phyloP scores from a whole-genome alignment of 805 yeast species.

The Suhomyces faveliae region DNA sequence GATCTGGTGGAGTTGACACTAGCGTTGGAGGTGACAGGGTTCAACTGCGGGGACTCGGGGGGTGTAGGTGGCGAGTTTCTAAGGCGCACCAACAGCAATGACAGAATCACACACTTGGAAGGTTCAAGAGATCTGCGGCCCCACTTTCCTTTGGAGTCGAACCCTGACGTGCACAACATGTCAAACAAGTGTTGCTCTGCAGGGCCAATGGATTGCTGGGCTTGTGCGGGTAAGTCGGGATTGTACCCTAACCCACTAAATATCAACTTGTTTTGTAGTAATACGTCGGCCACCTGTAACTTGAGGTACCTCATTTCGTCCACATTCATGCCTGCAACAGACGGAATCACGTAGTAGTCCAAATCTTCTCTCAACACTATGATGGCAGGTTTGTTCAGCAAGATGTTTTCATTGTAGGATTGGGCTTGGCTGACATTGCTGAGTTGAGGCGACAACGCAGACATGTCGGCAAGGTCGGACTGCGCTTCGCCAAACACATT shows the following conservation, averaged over 20 bases:
- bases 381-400: slow-evolving; percentile 81
- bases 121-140: slow-evolving; percentile 89
- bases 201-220: slow-evolving; percentile 62
- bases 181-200: slow-evolving; percentile 95
- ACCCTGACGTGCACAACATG: slow-evolving; percentile 92
- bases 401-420: slow-evolving; percentile 41
- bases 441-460: slow-evolving; percentile 34
- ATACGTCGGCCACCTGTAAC: slow-evolving; percentile 64
- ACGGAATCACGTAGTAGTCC: slow-evolving; percentile 90
- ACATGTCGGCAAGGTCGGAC: slow-evolving; percentile 42
- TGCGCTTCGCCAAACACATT: slow-evolving; percentile 70
- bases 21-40: slow-evolving; percentile 40
- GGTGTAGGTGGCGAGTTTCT: slow-evolving; percentile 36
- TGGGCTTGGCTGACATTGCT: slow-evolving; percentile 16
- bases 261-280: slow-evolving; percentile 56
- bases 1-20: slow-evolving; percentile 30
- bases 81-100: slow-evolving; percentile 70
- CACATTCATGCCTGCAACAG: slow-evolving; percentile 50
- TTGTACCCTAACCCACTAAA: slow-evolving; percentile 78
- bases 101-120: slow-evolving; percentile 79
- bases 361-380: slow-evolving; percentile 91
- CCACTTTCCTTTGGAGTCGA: slow-evolving; percentile 67
- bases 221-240: slow-evolving; percentile 21
- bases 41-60: slow-evolving; percentile 43
- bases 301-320: slow-evolving; percentile 70